Evolutionary conservation across 1,139 yeast genomes (phyloP), one percentile per base, ranked within the genome.

Genomic region (Geotrichum bryndzae): DNA sequence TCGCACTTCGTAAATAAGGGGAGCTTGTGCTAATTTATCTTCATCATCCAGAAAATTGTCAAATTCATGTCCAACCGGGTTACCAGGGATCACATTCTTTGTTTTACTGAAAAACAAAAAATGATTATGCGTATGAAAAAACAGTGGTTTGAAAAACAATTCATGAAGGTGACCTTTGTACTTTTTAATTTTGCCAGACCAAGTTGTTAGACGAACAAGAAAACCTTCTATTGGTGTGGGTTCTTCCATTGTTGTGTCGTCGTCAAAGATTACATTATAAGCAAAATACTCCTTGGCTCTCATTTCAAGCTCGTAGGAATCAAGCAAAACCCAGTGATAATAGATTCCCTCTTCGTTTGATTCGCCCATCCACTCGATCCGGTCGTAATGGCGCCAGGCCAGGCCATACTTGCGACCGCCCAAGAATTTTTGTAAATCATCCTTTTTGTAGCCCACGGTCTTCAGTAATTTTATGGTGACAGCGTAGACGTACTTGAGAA

Each of bases 181-280:
- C 74, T 64, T 59, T 76, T 74, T 52, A 74, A 69, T 59, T 5
- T 63, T 63, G n/a, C 91, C 92, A 5, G 73, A 68, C 67, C 82
- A 79, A 56, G 83, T 79, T 0, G 88, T 79, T 52, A 88, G 72
- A 58, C 88, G 79, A 1, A 83, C 77, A 15, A 90, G 73, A 70
- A 88, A 90, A 0, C 97, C 97, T 73, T 90, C 96, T 8, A 89
- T 73, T 0, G 95, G 86, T 0, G 73, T 65, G 0, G 96, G 96
- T 68, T 88, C 94, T 0, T 68, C 65, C 62, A 71, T 56, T 29
- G 51, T 60, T 6, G 57, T 54, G 6, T 68, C 70, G 23, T 65
- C 64, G 23, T 65, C 67, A 8, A 66, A 65, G 22, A 52, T 61
- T 1, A 79, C 72, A 2, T 61, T 61, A 52, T 77, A 74, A 1